A percentile compares a stretch with the other conserved stretches of the same genome.
Evolutionary conservation across 2,329 filamentous ascomycete species (phyloP).

Genomic region (Diaporthe vexans): DNA sequence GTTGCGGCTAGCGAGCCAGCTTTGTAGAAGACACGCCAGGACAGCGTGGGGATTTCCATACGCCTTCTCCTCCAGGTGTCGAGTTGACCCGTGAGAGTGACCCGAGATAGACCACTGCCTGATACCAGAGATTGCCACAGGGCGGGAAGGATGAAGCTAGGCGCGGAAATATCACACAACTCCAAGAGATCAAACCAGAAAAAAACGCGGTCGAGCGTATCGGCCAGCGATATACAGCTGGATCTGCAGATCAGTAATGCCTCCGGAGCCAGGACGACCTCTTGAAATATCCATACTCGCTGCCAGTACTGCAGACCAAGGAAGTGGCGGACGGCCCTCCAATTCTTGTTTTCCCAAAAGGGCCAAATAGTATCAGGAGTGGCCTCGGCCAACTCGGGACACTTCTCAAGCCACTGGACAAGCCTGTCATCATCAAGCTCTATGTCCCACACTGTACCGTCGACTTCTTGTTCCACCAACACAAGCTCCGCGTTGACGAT

Average conservation of each 20-base stretch:
- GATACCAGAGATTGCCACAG: neutral
- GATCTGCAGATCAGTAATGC: neutral
- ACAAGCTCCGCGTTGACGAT: neutral
- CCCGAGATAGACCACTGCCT: neutral
- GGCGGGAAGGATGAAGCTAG: neutral
- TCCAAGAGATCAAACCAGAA: neutral
- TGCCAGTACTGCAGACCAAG: neutral
- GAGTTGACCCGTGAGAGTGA: neutral
- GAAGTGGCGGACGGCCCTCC: neutral
- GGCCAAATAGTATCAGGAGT: neutral
- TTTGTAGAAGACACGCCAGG: neutral
- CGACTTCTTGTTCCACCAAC: slow-evolving; percentile 7
- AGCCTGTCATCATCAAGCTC: neutral
- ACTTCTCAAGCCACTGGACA: neutral
- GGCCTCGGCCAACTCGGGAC: neutral
- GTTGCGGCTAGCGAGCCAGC: neutral
- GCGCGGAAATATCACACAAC: neutral
- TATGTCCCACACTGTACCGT: neutral
- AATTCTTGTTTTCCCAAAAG: neutral
- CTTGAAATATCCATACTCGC: slow-evolving; percentile 13
- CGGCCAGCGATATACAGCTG: neutral
- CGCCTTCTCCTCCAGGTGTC: neutral
- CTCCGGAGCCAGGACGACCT: slow-evolving; percentile 2
- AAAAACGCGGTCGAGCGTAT: neutral
- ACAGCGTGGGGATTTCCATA: neutral